Evolutionary conservation across 75 land plant species (phyloP), one percentile per base, ranked within the genome.

Genomic region (Gnetum montanum): DNA sequence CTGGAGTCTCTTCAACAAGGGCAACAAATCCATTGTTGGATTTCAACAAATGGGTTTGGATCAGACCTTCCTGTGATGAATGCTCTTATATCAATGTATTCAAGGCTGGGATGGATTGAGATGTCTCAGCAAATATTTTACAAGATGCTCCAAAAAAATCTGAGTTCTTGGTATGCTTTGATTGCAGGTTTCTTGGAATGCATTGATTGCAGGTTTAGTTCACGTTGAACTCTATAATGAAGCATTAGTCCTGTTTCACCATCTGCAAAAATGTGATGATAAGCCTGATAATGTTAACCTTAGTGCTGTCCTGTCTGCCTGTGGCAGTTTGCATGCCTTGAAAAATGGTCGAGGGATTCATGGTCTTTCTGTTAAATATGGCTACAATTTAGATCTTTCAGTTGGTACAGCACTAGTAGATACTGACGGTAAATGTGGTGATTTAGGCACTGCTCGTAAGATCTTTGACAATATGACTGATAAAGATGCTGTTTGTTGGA

Each of bases 11-110:
- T 75, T 48, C 15, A 43, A 29, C 62, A 48, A 36, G 86, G 86
- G n/a, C 74, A 67, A 44, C 70, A 66, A 70, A 46, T 76, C 10
- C 73, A 76, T 66, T 65, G 29, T 31, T 76, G 66, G 25, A 64
- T 70, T 26, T 54, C 59, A 25, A 67, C 51, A 12, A 59, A 67
- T 16, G 24, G 31, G 29, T 22, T 43, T 3, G 15, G 49, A 23
- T 46, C 60, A 3, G 34, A 63, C 34, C 13, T 18, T 18, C 47
- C 63, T 29, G 57, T 78, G 19, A 26, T 2, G 4, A 46, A 46
- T 20, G 20, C 71, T 48, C 52, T 77, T 45, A 22, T 77, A 6
- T 62, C 45, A 31, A 48, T 71, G 64, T 77, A 77, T 61, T 60
- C 53, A 49, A 50, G 64, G 7, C 57, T 63, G 49, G 59, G 52